phyloP scores from a whole-genome alignment of 75 land plant genomes.

The Sequoia sempervirens region DNA sequence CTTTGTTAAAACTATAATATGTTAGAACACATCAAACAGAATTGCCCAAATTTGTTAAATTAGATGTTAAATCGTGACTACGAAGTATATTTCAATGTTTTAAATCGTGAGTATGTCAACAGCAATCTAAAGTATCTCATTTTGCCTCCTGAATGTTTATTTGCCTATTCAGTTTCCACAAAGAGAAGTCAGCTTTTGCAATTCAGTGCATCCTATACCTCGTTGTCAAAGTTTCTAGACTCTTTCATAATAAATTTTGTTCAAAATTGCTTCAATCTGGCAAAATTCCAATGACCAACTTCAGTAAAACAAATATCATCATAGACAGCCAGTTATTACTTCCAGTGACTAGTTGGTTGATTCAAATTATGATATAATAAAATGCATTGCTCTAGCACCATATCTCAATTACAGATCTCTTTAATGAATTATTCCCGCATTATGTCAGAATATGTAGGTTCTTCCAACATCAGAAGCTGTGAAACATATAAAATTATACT shows the following conservation, averaged over 20 bases:
- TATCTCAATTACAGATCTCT: background rate
- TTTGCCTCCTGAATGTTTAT: background rate
- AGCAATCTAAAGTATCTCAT: background rate
- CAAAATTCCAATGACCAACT: background rate
- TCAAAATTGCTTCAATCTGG: background rate
- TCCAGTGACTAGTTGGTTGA: background rate
- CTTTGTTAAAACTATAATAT: too few relatives aligned
- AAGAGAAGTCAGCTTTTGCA: too few relatives aligned
- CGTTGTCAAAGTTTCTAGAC: background rate
- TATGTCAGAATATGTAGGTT: background rate
- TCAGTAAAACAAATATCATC: background rate
- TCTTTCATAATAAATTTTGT: background rate
- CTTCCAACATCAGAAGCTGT: background rate
- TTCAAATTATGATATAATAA: background rate
- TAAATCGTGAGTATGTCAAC: background rate
- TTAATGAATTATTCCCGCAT: background rate
- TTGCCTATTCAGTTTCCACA: background rate
- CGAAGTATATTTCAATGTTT: background rate
- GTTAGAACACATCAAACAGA: too few relatives aligned
- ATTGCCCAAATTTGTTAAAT: too few relatives aligned
- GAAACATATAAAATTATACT: background rate
- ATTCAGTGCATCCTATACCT: background rate
- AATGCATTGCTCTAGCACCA: background rate
- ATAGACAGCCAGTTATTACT: background rate
- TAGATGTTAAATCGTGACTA: too few relatives aligned